Conservation (phyloP, 2,329 filamentous ascomycete species). For the Pseudocercospora macadamiae region DNA sequence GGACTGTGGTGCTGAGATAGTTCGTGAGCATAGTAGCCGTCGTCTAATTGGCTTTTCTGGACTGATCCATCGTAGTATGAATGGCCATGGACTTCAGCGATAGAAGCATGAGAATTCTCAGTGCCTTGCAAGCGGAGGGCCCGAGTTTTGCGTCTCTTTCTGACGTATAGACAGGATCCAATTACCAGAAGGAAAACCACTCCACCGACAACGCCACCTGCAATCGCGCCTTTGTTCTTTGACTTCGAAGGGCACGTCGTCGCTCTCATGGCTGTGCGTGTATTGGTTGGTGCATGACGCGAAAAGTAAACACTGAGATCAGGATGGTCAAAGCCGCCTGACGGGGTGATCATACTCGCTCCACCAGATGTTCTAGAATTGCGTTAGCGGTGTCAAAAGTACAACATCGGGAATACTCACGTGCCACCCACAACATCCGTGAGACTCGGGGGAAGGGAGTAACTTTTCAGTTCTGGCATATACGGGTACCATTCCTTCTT, state of each 20-base stretch:
- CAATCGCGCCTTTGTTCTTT: conserved; percentile 42
- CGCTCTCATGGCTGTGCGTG: conserved; percentile 56
- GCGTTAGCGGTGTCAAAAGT: too few species aligned
- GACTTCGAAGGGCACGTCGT: conserved; percentile 29
- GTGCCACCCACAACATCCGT: conserved; percentile 55
- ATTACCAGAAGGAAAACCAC: conserved; percentile 36
- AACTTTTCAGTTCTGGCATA: conserved; percentile 50
- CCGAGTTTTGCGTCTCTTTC: conserved; percentile 42
- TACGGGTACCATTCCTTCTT: conserved; percentile 54
- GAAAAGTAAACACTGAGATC: conserved; percentile 60
- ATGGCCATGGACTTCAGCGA: too few species aligned
- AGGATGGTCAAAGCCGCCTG: conserved; percentile 52
- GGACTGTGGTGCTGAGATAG: background rate
- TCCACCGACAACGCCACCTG: conserved; percentile 46
- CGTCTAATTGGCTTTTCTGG: background rate
- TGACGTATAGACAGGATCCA: conserved; percentile 38
- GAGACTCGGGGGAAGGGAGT: conserved; percentile 54
- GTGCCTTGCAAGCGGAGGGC: background rate
- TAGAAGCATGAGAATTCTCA: background rate
- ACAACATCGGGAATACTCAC: too few species aligned
- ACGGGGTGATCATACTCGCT: conserved; percentile 57
- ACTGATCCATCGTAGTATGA: too few species aligned
- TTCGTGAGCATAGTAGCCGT: background rate
- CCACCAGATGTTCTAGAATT: conserved; percentile 54
- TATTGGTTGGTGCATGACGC: conserved; percentile 50